Evolutionary conservation across 2,329 filamentous ascomycete species (phyloP), one percentile per base, ranked within the genome.

Genomic region (Aspergillus unguis): DNA sequence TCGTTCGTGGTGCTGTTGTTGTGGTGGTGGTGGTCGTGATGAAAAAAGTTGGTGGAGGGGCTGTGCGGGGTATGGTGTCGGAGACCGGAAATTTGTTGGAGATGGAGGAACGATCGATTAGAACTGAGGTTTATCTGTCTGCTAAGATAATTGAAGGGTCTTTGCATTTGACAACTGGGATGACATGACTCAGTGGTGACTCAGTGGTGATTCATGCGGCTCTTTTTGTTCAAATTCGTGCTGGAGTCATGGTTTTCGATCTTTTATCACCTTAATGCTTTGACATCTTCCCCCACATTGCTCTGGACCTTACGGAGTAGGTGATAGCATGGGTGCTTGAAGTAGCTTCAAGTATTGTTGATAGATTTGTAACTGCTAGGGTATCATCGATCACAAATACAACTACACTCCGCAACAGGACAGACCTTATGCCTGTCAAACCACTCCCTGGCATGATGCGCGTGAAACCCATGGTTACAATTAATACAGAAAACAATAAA

Each of bases 381-480:
- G 37, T 44, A 44, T 66, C 48, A 71, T 40, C 70, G 67, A 62
- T 72, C 70, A 53, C 71, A 74, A 52, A 73, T 67, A 58, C 71
- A 74, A 44, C 59, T 70, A 53, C 71, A 74, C 43, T 73, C 71
- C 5, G 71, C 66, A 17, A 74, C 71, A 1, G 71, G 70, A 56
- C 71, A 74, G 7, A 72, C 64, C 44, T 64, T 68, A 54, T 73
- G 71, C 28, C 61, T 65, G 38, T 55, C 60, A 51, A 86, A 86
- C 84, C 84, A 86, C 55, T 79, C 76, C 58, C 76, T 70, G 8
- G 84, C 83, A 73, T 86, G 83, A 65, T 83, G 73, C 3, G 80
- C 82, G 71, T 86, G 84, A 59, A 80, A 84, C 1, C 82, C 83
- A 71, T 86, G 84, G 58, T 80, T 80, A 64, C 84, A 86, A 54